Base-by-base conservation (phyloP, 169 alveolate genomes). In the Amoebophrya sp. region DNA sequence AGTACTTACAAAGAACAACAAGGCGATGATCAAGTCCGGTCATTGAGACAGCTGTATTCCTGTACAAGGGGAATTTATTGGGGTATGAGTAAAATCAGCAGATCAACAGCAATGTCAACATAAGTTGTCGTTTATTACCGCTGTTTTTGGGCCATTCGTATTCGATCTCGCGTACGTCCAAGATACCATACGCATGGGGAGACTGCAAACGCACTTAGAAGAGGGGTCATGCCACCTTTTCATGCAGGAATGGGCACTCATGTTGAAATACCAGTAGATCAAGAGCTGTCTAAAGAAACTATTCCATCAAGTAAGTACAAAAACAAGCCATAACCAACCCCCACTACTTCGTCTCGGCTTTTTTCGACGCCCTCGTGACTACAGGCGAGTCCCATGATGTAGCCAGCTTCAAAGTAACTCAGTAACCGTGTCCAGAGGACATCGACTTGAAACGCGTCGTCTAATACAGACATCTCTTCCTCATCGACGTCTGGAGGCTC, bases 371-470 rank as follows among this genome's bases (percentile, higher is more conserved):
- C 83, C 83, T 65, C 83, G 83, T 6, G 36, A 36, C 83, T 65
- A 36, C 83, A 65, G 83, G 83, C 83, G 2, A 65, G 26, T 29
- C 83, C 91, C 91, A 24, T 40, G 14, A 29, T 0, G 40, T 90
- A 90, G 83, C 92, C 92, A 12, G 92, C 92, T 26, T 90, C 92
- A n/a, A 41, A 38, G 47, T 65, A 41, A 40, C 83, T n/a, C 53
- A 90, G 92, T 78, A 90, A 41, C 55, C 92, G 53, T 14, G 92
- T 65, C 92, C 92, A 90, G 53, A 90, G 38, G 53, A 90, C 78
- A 33, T 90, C 92, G 39, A 26, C 2, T 36, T 65, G 83, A 26
- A 65, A 18, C 3, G 3, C 26, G 26, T 65, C 83, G 83, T 65
- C 83, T 10, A 65, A 26, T 1, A 18, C 83, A 18, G 0, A 1